Evolutionary conservation across 192 early-diverging fungal species (phyloP).

Genomic region (Coemansia sp.): DNA sequence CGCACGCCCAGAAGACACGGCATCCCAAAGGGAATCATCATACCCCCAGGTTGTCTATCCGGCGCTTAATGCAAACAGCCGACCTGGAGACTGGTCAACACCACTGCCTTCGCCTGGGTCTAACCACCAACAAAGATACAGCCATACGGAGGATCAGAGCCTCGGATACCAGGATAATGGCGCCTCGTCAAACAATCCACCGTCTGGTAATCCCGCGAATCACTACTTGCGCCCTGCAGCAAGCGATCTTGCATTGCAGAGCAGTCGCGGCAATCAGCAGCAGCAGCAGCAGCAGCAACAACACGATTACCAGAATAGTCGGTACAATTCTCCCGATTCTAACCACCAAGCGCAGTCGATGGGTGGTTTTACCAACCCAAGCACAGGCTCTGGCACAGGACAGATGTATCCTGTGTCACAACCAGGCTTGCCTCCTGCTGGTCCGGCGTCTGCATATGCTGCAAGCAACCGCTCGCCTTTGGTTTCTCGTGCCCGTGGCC

Average conservation of each 20-base stretch:
- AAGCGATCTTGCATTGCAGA: constrained; percentile 13
- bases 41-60: constrained; percentile 26
- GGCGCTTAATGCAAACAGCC: constrained; percentile 7
- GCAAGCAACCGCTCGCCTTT: constrained; percentile 21
- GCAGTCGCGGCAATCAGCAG: not conserved
- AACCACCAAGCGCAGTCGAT: constrained; percentile 29
- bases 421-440: constrained; percentile 41
- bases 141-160: constrained; percentile 17
- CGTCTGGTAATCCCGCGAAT: not conserved
- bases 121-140: constrained; percentile 6
- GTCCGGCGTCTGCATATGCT: constrained; percentile 33
- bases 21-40: not conserved
- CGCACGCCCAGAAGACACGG: not conserved
- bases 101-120: constrained; percentile 11
- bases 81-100: constrained; percentile 6
- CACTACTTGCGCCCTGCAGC: not conserved
- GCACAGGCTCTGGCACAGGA: not conserved
- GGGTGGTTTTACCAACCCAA: constrained; percentile 4
- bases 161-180: not conserved
- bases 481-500: constrained; percentile 28
- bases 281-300: constrained; percentile 10
- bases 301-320: not conserved
- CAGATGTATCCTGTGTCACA: constrained; percentile 45
- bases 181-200: not conserved
- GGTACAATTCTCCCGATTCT: constrained; percentile 5